Evolutionary conservation across 2,329 filamentous ascomycete genomes (phyloP), one percentile per base, ranked within the genome.

Genomic region (Dothideomycetidae sp.): DNA sequence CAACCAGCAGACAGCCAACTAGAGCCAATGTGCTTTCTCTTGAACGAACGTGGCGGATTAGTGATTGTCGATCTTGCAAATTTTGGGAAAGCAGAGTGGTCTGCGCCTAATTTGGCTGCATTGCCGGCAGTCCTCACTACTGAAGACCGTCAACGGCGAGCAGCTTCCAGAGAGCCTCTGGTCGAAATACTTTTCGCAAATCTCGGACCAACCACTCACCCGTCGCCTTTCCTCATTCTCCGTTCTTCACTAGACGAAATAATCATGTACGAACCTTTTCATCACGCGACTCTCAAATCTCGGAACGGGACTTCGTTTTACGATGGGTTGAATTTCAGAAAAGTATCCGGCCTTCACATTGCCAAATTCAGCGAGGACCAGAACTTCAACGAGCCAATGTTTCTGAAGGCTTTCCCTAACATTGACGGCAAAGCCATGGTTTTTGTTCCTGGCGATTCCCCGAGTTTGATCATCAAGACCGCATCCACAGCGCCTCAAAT

Each of bases 181-280:
- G 73, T 75, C 1, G 88, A 98, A 55, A 71, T 93, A 3, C 53
- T 93, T 5, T 72, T 94, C 4, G 78, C 85, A 21, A 79, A 96
- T 46, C 68, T 98, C 10, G 90, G 90, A 16, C 83, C 93, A 50
- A 60, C 67, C 3, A 74, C 73, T 7, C 67, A 68, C 14, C 75
- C 71, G 43, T 73, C 71, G 2, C 84, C 88, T 5, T 83, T 93
- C 54, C 64, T 98, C 13, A 77, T 96, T 48, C 63, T 86, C 17
- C 81, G 88, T 35, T 83, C 83, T 33, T 68, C 72, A 7, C 78
- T 74, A 42, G 80, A 93, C 45, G 86, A 96, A 52, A 62, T 96
- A 21, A 79, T 80, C 9, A 70, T 96, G 31, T 98, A 96, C 54
- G 76, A 90, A 53, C 85, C 88, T 1, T 79, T 84, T 48, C 67